These are phyloP conservation scores for Nigrospora osmanthi DNA, from an alignment of 2,329 filamentous ascomycete species.

Conservation along the genomic window DNA sequence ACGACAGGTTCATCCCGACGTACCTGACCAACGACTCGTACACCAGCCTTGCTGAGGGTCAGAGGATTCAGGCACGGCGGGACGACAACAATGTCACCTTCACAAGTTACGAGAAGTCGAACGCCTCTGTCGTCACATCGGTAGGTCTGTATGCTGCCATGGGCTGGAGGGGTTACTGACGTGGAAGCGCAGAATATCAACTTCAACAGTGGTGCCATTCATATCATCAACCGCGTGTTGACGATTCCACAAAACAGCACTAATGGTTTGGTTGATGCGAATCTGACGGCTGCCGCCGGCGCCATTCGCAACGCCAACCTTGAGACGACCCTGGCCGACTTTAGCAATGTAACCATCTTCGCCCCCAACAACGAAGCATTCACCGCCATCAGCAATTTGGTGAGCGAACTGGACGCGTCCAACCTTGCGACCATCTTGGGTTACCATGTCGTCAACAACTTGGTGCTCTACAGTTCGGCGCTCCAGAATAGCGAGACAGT, in stretches of 20 bases:
- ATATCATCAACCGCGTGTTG: conserved; percentile 41
- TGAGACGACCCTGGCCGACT: conserved; percentile 28
- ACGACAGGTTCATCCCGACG: conserved; percentile 27
- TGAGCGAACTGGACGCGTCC: conserved; percentile 35
- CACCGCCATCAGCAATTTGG: conserved; percentile 43
- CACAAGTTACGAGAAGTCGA: conserved; percentile 42
- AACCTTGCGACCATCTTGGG: conserved; percentile 45
- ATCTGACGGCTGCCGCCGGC: conserved; percentile 37
- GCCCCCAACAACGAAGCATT: conserved; percentile 55
- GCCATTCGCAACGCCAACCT: conserved; percentile 36
- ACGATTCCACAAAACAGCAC: conserved; percentile 35
- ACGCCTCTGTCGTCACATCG: conserved; percentile 37
- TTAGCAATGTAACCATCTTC: conserved; percentile 53
- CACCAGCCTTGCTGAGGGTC: conserved; percentile 51
- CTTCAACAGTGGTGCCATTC: conserved; percentile 47
- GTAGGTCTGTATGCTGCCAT: conserved; percentile 24
- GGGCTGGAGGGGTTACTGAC: not conserved
- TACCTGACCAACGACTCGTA: conserved; percentile 41
- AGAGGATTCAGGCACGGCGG: conserved; percentile 41
- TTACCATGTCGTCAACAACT: conserved; percentile 56
- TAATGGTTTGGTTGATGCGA: conserved; percentile 28
- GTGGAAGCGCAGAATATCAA: conserved; percentile 33
- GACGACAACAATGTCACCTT: conserved; percentile 36
- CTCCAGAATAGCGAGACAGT: conserved; percentile 19
- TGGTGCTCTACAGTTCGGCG: conserved; percentile 41